Percentiles rank a stretch among this genome's conserved stretches.
phyloP scores from a whole-genome alignment of 306 rosid species.

The Dalbergia cochinchinensis region DNA sequence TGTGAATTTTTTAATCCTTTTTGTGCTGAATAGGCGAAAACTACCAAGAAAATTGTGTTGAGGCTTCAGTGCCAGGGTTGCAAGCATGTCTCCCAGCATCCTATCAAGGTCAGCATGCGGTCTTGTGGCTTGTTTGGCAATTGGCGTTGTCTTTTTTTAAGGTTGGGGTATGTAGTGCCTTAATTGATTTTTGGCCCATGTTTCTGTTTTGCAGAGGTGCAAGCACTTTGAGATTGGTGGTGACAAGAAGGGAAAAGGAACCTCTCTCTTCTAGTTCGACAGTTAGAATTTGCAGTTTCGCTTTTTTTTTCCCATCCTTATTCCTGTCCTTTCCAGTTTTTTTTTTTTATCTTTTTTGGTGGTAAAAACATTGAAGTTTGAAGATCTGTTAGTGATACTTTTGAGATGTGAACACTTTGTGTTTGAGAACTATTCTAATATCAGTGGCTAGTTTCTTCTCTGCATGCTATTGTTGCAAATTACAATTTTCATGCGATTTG shows the following conservation, averaged over 20 bases:
- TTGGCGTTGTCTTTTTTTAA: not conserved
- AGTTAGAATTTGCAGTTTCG: slow-evolving; percentile 15
- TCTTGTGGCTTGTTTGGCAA: not conserved
- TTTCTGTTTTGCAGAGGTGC: slow-evolving; percentile 51
- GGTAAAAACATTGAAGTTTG: not conserved
- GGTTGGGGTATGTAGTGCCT: not conserved
- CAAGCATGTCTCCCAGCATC: slow-evolving; percentile 62
- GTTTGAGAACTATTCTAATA: slow-evolving; percentile 34
- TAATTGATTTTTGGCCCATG: not conserved
- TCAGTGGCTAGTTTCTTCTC: slow-evolving; percentile 18
- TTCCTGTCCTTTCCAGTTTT: not conserved
- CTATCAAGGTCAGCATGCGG: slow-evolving; percentile 47
- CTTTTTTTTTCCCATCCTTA: not conserved
- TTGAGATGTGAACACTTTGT: not conserved
- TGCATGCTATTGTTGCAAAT: not conserved
- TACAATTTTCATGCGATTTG: not conserved
- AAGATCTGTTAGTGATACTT: not conserved
- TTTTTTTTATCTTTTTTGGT: not conserved
- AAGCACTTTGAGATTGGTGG: slow-evolving; percentile 66
- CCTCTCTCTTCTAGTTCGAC: slow-evolving; percentile 56
- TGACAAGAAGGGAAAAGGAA: slow-evolving; percentile 66
- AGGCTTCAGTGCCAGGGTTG: slow-evolving; percentile 65
- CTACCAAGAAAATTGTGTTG: slow-evolving; percentile 62
- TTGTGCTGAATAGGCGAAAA: slow-evolving; percentile 50
- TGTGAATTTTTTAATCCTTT: not conserved